Conservation (phyloP, 305 asterid genomes). For the Solanum aculeatissimum region DNA sequence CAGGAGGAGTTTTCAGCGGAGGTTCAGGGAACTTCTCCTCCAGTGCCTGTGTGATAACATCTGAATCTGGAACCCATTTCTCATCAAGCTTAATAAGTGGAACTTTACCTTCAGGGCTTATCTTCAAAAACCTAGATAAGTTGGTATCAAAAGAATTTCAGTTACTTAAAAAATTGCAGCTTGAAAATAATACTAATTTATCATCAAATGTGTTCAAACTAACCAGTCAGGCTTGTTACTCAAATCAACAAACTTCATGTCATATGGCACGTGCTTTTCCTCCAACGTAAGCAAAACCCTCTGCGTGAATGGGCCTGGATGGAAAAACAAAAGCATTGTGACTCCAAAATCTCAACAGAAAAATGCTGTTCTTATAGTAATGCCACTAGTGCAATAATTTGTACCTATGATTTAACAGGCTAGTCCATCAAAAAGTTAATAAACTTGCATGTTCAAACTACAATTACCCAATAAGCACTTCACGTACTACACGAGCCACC, state of each 20-base stretch:
- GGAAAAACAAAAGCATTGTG: background rate
- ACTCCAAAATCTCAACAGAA: background rate
- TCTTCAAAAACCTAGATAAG: conserved; percentile 45
- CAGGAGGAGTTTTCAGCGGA: conserved; percentile 72
- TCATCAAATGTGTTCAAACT: background rate
- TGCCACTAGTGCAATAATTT: background rate
- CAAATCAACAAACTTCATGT: conserved; percentile 65
- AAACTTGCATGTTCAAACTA: background rate
- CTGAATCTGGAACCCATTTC: conserved; percentile 90
- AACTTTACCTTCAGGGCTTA: conserved; percentile 90
- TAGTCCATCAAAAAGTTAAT: background rate
- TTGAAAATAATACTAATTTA: background rate
- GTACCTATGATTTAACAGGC: background rate
- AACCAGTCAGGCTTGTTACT: conserved; percentile 89
- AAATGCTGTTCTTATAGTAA: background rate
- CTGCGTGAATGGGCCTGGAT: conserved; percentile 82
- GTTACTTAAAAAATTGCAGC: background rate
- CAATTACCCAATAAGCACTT: background rate
- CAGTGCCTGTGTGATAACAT: conserved; percentile 69
- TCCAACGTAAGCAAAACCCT: conserved; percentile 84
- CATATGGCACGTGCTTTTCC: conserved; percentile 80
- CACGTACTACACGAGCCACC: background rate
- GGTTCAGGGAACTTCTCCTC: conserved; percentile 90
- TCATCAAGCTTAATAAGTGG: conserved; percentile 82
- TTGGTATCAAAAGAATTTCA: background rate